phyloP scores from a whole-genome alignment of 78 protist species.

The Mantamonas sphyraenae region DNA sequence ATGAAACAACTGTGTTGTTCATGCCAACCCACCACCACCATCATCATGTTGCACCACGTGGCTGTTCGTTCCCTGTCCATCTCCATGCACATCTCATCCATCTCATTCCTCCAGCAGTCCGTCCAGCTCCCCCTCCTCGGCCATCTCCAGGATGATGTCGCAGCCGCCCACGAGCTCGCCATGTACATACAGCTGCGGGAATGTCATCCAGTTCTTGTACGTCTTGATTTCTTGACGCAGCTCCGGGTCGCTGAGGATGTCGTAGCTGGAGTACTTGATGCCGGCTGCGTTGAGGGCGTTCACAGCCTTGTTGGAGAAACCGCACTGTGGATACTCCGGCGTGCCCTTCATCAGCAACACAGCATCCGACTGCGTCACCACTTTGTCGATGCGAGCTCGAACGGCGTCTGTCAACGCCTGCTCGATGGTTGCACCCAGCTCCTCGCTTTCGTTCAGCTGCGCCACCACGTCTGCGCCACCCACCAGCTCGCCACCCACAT shows the following conservation, averaged over 20 bases:
- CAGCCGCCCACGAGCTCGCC: constrained; percentile 57
- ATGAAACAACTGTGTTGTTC: too few relatives aligned
- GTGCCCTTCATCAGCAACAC: constrained; percentile 48
- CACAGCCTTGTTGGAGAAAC: constrained; percentile 14
- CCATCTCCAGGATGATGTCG: constrained; percentile 23
- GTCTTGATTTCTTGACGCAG: constrained; percentile 46
- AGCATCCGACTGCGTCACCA: constrained; percentile 14
- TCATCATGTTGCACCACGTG: too few relatives aligned
- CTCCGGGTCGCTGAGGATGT: constrained; percentile 28
- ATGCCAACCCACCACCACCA: too few relatives aligned
- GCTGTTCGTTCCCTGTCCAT: too few relatives aligned
- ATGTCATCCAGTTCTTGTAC: constrained; percentile 58
- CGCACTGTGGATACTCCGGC: constrained; percentile 34
- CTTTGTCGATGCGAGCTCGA: too few relatives aligned
- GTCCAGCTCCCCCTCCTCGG: constrained; percentile 22
- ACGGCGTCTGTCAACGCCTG: too few relatives aligned
- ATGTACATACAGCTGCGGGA: constrained; percentile 53
- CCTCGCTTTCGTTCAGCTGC: constrained; percentile 20
- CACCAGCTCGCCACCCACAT: constrained; percentile 46
- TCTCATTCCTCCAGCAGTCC: too few relatives aligned
- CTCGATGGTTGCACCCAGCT: too few relatives aligned
- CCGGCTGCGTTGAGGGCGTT: neutral
- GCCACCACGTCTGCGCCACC: constrained; percentile 39
- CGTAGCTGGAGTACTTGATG: neutral
- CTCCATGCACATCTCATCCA: too few relatives aligned